Conservation (phyloP, 2,329 filamentous ascomycete species). For the Alternaria gaisen region DNA sequence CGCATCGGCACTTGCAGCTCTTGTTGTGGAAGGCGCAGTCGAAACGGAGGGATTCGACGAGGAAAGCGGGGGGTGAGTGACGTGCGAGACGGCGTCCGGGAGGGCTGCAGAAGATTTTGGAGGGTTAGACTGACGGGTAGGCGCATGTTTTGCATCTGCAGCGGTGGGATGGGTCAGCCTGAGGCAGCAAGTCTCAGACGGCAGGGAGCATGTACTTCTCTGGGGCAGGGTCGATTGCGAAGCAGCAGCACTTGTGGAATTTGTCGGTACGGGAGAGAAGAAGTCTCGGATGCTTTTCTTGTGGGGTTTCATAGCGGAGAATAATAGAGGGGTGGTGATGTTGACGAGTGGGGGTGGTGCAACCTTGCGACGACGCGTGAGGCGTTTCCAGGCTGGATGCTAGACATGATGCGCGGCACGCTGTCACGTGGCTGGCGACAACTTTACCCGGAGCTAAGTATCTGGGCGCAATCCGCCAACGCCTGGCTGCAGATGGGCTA, state of each 20-base stretch:
- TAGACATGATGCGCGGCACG: constrained; percentile 14
- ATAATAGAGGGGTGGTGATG: neutral
- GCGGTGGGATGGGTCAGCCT: constrained; percentile 1
- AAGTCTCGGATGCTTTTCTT: constrained; percentile 56
- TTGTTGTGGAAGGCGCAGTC: constrained; percentile 9
- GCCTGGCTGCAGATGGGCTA: constrained; percentile 5
- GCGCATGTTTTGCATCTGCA: constrained; percentile 14
- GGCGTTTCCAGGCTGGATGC: neutral
- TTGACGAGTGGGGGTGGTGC: constrained; percentile 9
- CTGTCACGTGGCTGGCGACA: constrained; percentile 22
- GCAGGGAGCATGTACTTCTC: constrained; percentile 23
- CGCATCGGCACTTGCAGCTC: constrained; percentile 8
- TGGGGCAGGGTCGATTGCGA: constrained; percentile 32
- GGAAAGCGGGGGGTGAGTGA: neutral
- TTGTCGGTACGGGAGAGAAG: constrained; percentile 54
- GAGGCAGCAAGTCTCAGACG: neutral
- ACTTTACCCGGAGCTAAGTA: neutral
- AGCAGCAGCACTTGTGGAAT: constrained; percentile 18
- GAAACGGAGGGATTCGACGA: constrained; percentile 6
- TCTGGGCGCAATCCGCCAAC: constrained; percentile 6
- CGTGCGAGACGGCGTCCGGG: neutral
- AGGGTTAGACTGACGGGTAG: neutral
- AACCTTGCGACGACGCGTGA: constrained; percentile 4
- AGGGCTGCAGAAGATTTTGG: neutral
- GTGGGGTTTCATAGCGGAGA: constrained; percentile 24